Conservation (phyloP, 805 yeast genomes). For the Tetrapisispora nanseiensis region DNA sequence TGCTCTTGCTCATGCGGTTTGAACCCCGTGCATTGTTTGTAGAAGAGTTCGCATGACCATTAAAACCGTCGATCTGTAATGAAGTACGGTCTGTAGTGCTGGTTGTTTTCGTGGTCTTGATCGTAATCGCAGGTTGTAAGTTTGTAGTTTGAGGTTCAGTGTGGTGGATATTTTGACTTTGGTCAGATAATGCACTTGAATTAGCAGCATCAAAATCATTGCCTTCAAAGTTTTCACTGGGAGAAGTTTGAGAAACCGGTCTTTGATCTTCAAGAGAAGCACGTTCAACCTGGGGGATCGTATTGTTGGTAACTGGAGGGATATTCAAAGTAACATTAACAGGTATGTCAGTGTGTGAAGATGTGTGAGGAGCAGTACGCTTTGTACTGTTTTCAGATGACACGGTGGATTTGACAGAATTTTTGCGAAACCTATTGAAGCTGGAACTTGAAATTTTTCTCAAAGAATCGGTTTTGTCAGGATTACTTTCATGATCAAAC, state of each 20-base stretch:
- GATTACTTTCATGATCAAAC: background rate
- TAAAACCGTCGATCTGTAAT: too few species aligned
- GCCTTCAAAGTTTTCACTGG: too few species aligned
- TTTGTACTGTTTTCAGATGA: background rate
- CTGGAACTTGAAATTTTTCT: background rate
- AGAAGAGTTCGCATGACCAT: too few species aligned
- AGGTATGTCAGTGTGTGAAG: background rate
- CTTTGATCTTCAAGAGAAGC: too few species aligned
- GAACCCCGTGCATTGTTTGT: too few species aligned
- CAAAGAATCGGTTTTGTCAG: background rate
- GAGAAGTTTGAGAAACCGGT: too few species aligned
- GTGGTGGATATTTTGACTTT: too few species aligned
- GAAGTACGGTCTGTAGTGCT: background rate
- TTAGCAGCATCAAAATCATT: too few species aligned
- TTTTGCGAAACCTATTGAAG: background rate
- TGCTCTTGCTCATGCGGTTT: too few species aligned
- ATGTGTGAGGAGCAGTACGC: background rate
- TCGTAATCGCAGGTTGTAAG: background rate
- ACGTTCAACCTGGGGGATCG: too few species aligned
- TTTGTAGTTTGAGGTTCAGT: background rate
- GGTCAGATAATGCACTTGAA: too few species aligned
- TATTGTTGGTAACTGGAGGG: too few species aligned
- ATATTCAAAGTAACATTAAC: background rate
- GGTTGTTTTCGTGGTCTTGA: conserved; percentile 2
- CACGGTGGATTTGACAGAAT: background rate